Percentiles rank a stretch among this genome's conserved stretches.
Conservation (phyloP, 768 basidiomycete genomes). For the Ramaria sp. region DNA sequence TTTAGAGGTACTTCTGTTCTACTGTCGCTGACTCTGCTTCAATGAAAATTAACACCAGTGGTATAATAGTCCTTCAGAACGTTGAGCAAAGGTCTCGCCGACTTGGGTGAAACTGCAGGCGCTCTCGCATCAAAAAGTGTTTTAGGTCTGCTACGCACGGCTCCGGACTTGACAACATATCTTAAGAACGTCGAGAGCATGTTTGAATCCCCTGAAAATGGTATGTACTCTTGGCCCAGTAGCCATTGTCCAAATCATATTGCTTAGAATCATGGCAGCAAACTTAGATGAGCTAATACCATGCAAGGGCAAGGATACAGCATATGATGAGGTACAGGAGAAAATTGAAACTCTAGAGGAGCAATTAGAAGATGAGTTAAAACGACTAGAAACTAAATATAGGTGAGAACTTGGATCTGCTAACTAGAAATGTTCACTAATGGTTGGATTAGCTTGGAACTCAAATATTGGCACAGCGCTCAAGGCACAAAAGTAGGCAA, state of each 20-base stretch:
- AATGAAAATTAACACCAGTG: slow-evolving; percentile 3
- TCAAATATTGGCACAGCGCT: slow-evolving; percentile 67
- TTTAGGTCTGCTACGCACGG: slow-evolving; percentile 59
- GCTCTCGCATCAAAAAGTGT: slow-evolving; percentile 72
- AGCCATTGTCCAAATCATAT: background rate
- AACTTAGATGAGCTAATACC: slow-evolving; percentile 67
- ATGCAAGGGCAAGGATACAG: slow-evolving; percentile 72
- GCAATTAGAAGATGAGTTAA: slow-evolving; percentile 56
- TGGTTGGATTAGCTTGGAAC: slow-evolving; percentile 34
- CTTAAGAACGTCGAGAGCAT: slow-evolving; percentile 63
- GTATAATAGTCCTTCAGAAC: slow-evolving; percentile 56
- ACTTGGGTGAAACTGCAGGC: slow-evolving; percentile 54
- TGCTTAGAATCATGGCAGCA: slow-evolving; percentile 16
- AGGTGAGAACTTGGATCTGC: slow-evolving; percentile 34
- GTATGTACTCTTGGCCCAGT: slow-evolving; percentile 24
- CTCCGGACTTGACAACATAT: slow-evolving; percentile 67
- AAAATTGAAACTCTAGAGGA: slow-evolving; percentile 65
- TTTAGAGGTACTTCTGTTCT: slow-evolving; percentile 41
- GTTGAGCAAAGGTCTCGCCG: slow-evolving; percentile 54
- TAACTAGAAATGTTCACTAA: slow-evolving; percentile 1
- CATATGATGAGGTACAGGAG: slow-evolving; percentile 65
- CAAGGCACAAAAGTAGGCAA: slow-evolving; percentile 63
- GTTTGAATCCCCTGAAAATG: slow-evolving; percentile 56
- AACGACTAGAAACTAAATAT: slow-evolving; percentile 52
- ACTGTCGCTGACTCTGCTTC: background rate